Conservation (phyloP, 2,329 filamentous ascomycete genomes). For the Fusarium stilboides region DNA sequence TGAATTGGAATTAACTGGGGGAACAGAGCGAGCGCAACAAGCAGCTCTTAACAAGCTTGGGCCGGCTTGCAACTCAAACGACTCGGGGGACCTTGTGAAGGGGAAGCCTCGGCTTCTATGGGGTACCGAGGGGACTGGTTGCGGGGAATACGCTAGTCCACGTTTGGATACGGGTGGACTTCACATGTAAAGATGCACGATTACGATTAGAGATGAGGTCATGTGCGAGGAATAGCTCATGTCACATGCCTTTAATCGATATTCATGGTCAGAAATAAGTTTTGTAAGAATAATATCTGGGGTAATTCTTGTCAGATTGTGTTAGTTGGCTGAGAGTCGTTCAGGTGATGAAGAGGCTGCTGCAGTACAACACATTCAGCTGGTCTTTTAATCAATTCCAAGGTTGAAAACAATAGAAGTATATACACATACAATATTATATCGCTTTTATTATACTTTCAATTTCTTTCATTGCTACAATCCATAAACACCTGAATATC, state of each 20-base stretch:
- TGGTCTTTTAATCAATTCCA: too few species aligned
- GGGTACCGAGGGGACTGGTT: conserved; percentile 51
- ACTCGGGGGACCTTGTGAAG: conserved; percentile 43
- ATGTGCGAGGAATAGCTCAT: conserved; percentile 44
- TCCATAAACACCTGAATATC: neutral
- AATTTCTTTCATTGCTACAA: neutral
- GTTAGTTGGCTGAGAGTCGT: conserved; percentile 5
- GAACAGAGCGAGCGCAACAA: conserved; percentile 25
- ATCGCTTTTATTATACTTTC: too few species aligned
- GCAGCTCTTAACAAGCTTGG: conserved; percentile 50
- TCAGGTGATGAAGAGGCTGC: conserved; percentile 4
- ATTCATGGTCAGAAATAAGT: neutral
- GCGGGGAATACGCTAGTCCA: conserved; percentile 48
- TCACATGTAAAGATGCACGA: conserved; percentile 51
- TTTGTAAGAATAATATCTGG: conserved; percentile 11
- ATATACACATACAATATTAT: too few species aligned
- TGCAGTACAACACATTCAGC: neutral
- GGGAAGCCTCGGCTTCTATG: conserved; percentile 52
- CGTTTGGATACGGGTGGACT: conserved; percentile 37
- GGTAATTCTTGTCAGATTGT: conserved; percentile 17
- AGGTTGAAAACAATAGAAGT: too few species aligned
- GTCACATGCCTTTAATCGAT: conserved; percentile 33
- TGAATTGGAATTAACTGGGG: conserved; percentile 14
- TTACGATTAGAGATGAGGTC: conserved; percentile 46
- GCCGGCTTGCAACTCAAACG: conserved; percentile 40